Conservation (phyloP, 2,329 filamentous ascomycete genomes). For the Chlorencoelia australis region DNA sequence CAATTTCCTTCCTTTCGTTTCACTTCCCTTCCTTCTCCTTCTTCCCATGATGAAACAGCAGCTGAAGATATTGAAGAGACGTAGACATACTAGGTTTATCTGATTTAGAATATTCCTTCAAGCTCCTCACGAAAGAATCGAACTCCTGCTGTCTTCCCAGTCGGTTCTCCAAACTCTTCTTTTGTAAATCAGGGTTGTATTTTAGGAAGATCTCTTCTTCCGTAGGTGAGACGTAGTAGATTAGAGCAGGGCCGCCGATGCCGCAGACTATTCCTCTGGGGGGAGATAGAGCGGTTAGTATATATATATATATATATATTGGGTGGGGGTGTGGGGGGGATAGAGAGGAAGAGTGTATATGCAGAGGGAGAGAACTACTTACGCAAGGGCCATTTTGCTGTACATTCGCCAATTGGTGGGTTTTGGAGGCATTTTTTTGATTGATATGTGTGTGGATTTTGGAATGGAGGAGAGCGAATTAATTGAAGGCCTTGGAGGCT, state of each 20-base stretch:
- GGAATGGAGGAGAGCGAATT: no score
- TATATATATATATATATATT: background rate
- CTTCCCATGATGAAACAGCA: background rate
- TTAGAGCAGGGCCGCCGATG: constrained; percentile 77
- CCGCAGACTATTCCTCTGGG: constrained; percentile 59
- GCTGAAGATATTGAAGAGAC: background rate
- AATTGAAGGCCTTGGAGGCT: no score
- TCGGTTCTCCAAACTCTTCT: constrained; percentile 71
- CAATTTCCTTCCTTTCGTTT: background rate
- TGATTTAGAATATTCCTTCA: constrained; percentile 86
- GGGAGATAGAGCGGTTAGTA: constrained; percentile 6
- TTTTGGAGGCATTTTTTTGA: constrained; percentile 34
- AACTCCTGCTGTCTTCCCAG: constrained; percentile 74
- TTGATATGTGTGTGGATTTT: no score
- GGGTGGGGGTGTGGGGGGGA: background rate
- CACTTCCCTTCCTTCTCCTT: background rate
- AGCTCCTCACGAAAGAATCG: constrained; percentile 69
- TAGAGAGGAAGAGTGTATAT: background rate
- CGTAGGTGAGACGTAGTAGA: constrained; percentile 69
- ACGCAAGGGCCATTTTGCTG: constrained; percentile 65
- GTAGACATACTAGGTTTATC: constrained; percentile 71
- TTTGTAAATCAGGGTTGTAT: constrained; percentile 93
- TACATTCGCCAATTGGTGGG: constrained; percentile 45
- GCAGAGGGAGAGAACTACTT: constrained; percentile 28
- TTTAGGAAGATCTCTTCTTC: constrained; percentile 87